A percentile compares a stretch with the other conserved stretches of the same genome.
phyloP scores from a whole-genome alignment of 768 basidiomycete genomes.

The Pisolithus tinctorius region DNA sequence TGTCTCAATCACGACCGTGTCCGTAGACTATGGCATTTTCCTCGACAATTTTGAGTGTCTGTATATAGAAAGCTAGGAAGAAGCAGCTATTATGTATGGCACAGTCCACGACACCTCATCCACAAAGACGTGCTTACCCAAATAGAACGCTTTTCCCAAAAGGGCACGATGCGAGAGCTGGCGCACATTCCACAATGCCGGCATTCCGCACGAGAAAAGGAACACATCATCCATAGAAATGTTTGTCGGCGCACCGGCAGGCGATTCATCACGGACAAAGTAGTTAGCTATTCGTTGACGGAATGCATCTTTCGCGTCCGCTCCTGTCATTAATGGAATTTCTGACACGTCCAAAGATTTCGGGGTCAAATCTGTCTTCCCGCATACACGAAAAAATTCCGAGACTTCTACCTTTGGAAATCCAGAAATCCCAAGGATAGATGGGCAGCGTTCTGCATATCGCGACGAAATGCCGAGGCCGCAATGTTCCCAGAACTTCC shows the following conservation, averaged over 20 bases:
- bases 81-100: background rate
- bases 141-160: conserved; percentile 85
- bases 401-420: conserved; percentile 26
- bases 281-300: conserved; percentile 76
- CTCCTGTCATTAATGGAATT: conserved; percentile 62
- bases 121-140: conserved; percentile 49
- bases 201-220: conserved; percentile 84
- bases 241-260: conserved; percentile 59
- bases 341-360: conserved; percentile 33
- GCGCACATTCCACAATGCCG: conserved; percentile 81
- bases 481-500: conserved; percentile 94
- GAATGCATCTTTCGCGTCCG: conserved; percentile 79
- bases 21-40: conserved; percentile 93
- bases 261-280: conserved; percentile 65
- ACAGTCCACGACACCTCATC: background rate
- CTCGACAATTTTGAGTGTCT: conserved; percentile 89
- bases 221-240: conserved; percentile 85
- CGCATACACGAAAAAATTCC: conserved; percentile 9
- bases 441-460: conserved; percentile 77
- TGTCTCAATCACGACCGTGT: conserved; percentile 65
- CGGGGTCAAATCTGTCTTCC: conserved; percentile 47
- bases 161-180: too few relatives aligned
- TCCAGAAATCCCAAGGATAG: conserved; percentile 41
- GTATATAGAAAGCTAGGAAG: conserved; percentile 82
- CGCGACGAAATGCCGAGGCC: conserved; percentile 88